Base-by-base conservation (phyloP, 768 basidiomycete species). In the Lactarius indigo region DNA sequence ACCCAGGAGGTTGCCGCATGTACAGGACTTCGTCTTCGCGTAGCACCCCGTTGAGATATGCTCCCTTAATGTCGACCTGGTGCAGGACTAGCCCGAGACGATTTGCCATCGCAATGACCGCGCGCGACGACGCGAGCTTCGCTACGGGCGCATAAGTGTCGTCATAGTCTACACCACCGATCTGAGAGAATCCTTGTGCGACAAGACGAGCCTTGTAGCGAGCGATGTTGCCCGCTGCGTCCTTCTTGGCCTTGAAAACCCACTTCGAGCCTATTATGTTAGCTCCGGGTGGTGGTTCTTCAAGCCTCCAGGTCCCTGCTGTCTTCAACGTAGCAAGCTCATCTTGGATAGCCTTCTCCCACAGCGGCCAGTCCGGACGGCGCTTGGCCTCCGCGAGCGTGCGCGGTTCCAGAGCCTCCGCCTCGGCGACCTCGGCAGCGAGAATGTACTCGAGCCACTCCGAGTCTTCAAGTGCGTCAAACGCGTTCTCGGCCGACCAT, bases 141-240 rank as follows among this genome's bases (percentile, higher is more conserved):
- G 73, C 72, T 0, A 78, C 74, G 0, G 79, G 79, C 0, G 77
- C 70, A 58, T 74, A 79, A 0, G 78, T 80, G 17, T 81, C 77
- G 31, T 70, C 62, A 71, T 76, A 84, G 66, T 84, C 77, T 12
- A 80, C 65, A 0, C 82, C 78, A 1, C 72, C 72, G 1, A 73
- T 67, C 70, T 85, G 83, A 0, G 74, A 64, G 72, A 78, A 82
- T 0, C 84, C 82, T 60, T 79, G 72, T 0, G 81, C 81, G 79
- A 78, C 78, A 5, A 80, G 71, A 10, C 75, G 64, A 0, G 74
- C 78, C 66, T 80, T 79, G 71, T 76, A 79, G 6, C 74, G 69
- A 2, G 68, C 63, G 33, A 82, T 72, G 0, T 70, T 57, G 15
- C 82, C 80, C 1, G 69, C 47, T 1, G 73, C 65, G 61, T 82